Evolutionary conservation across 495 filamentous ascomycete species (phyloP).

Genomic region (Pseudevernia furfuracea): DNA sequence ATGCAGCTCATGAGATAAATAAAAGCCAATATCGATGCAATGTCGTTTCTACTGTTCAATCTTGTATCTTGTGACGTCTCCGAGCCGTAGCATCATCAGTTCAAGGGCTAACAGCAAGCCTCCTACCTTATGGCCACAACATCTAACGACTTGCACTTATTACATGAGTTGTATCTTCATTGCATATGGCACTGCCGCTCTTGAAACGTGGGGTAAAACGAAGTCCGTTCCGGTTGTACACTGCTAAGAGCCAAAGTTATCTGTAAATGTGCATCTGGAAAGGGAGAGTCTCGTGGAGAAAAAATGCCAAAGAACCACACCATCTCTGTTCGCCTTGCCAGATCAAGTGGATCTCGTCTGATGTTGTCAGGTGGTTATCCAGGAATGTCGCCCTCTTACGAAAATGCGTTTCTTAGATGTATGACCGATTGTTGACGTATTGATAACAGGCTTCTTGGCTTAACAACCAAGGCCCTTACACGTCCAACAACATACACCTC

Average conservation of each 20-base stretch:
- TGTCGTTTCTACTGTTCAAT: not conserved
- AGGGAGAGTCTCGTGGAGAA: too few relatives aligned
- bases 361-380: too few relatives aligned
- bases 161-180: not conserved
- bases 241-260: too few relatives aligned
- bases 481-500: not conserved
- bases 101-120: not conserved
- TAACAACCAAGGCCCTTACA: not conserved
- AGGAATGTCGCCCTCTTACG: too few relatives aligned
- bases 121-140: not conserved
- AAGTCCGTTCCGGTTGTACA: too few relatives aligned
- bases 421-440: slow-evolving; percentile 9
- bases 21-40: not conserved
- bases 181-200: not conserved
- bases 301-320: too few relatives aligned
- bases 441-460: slow-evolving; percentile 4
- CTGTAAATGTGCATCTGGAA: too few relatives aligned
- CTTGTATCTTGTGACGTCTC: not conserved
- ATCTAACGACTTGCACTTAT: not conserved
- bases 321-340: too few relatives aligned
- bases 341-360: too few relatives aligned
- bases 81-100: not conserved
- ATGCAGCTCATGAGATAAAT: not conserved
- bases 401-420: not conserved
- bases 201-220: not conserved